These are phyloP conservation scores for Knoxia roxburghii DNA, from an alignment of 257 asterid species.

Conservation along the genomic window DNA sequence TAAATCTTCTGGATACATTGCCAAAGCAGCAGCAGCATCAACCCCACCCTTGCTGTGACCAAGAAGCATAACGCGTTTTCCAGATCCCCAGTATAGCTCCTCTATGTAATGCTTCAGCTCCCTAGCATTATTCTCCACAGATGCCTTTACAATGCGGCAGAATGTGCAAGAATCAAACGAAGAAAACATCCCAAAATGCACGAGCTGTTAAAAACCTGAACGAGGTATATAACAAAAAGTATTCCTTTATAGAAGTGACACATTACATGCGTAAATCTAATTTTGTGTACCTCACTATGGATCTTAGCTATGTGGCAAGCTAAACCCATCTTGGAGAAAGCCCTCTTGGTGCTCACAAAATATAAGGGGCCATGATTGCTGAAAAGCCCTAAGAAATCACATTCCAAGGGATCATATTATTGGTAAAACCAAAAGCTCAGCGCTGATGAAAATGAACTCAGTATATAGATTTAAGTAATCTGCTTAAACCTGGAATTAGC, in stretches of 20 bases:
- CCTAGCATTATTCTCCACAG: constrained; percentile 91
- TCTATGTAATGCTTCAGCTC: constrained; percentile 86
- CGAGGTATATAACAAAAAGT: neutral
- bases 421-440: constrained; percentile 1
- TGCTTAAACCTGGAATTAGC: constrained; percentile 74
- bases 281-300: constrained; percentile 69
- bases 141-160: constrained; percentile 45
- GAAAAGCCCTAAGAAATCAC: constrained; percentile 60
- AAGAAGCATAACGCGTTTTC: constrained; percentile 80
- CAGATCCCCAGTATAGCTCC: constrained; percentile 94
- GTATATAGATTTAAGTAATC: constrained; percentile 4
- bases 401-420: constrained; percentile 14
- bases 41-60: constrained; percentile 99
- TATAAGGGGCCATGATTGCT: constrained; percentile 91
- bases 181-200: neutral
- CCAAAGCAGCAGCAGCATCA: constrained; percentile 94
- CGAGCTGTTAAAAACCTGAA: neutral
- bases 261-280: neutral
- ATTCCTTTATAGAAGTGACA: neutral
- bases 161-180: constrained; percentile 12
- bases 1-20: constrained; percentile 61
- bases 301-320: constrained; percentile 92
- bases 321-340: constrained; percentile 88
- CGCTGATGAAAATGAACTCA: constrained; percentile 6
- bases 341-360: constrained; percentile 71